Evolutionary conservation across 2,329 filamentous ascomycete species (phyloP).

Genomic region (Colletotrichum tabaci): DNA sequence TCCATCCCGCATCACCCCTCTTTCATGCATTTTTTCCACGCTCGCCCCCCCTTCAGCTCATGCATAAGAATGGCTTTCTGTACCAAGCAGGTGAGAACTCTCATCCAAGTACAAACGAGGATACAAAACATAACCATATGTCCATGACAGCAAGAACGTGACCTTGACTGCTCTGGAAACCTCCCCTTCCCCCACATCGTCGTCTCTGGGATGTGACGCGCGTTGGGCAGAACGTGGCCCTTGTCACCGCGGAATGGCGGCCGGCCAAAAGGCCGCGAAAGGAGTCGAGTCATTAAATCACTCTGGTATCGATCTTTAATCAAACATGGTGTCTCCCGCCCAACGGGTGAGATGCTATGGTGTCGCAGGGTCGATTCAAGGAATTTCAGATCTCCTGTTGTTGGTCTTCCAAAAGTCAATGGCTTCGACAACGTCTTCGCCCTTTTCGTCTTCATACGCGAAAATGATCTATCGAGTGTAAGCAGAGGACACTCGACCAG

Average conservation of each 20-base stretch:
- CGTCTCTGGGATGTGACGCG: slow-evolving; percentile 8
- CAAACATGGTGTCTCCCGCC: slow-evolving; percentile 36
- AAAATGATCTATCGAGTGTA: slow-evolving; percentile 82
- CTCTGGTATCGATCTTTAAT: slow-evolving; percentile 42
- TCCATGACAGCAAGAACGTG: slow-evolving; percentile 19
- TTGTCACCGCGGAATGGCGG: slow-evolving; percentile 5
- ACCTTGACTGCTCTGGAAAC: slow-evolving; percentile 19
- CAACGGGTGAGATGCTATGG: slow-evolving; percentile 40
- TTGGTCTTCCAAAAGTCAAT: slow-evolving; percentile 94
- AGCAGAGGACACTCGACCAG: slow-evolving; percentile 19
- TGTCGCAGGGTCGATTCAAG: slow-evolving; percentile 40
- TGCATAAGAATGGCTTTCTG: slow-evolving; percentile 7
- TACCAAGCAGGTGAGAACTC: slow-evolving; percentile 22
- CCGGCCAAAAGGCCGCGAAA: slow-evolving; percentile 27
- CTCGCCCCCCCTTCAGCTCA: background rate
- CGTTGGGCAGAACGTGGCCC: slow-evolving; percentile 6
- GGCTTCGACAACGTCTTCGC: slow-evolving; percentile 93
- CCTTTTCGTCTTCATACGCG: slow-evolving; percentile 95
- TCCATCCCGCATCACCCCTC: background rate
- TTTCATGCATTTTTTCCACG: background rate
- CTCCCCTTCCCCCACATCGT: slow-evolving; percentile 24
- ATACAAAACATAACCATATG: slow-evolving; percentile 33
- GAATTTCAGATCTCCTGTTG: slow-evolving; percentile 65
- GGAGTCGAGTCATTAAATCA: slow-evolving; percentile 37
- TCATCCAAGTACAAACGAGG: slow-evolving; percentile 37